A percentile compares a stretch with the other conserved stretches of the same genome.
These are phyloP conservation scores for Flammula alnicola DNA, from an alignment of 1,284 basidiomycete species.

Conservation along the genomic window DNA sequence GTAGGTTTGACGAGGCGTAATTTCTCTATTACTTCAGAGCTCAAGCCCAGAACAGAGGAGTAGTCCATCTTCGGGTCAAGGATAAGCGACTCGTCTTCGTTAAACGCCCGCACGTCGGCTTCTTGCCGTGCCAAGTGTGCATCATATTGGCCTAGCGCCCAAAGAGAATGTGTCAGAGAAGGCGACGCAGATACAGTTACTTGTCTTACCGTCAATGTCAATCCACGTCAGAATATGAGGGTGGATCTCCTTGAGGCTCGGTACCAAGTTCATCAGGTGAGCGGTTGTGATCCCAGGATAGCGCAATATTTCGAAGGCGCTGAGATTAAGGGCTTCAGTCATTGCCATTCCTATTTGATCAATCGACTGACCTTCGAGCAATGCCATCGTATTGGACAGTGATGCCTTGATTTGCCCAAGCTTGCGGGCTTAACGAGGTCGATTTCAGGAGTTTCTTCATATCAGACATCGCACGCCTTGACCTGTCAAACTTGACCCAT, in stretches of 20 bases:
- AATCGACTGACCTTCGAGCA: constrained; percentile 52
- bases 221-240: constrained; percentile 62
- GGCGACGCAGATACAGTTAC: too few species aligned
- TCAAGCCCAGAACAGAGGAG: constrained; percentile 65
- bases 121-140: constrained; percentile 71
- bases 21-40: constrained; percentile 76
- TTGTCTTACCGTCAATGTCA: constrained; percentile 67
- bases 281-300: constrained; percentile 60
- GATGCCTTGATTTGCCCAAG: constrained; percentile 64
- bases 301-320: constrained; percentile 79
- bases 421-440: constrained; percentile 62
- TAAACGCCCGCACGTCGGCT: constrained; percentile 77
- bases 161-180: too few species aligned
- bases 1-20: constrained; percentile 64
- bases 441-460: constrained; percentile 56
- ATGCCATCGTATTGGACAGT: constrained; percentile 63
- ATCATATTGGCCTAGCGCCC: constrained; percentile 66
- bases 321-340: constrained; percentile 7
- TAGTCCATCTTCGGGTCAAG: constrained; percentile 80
- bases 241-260: constrained; percentile 57
- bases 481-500: constrained; percentile 58
- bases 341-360: not conserved
- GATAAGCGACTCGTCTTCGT: constrained; percentile 74
- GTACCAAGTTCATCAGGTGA: constrained; percentile 54
- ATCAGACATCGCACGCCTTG: constrained; percentile 53